Conservation (phyloP, 768 basidiomycete genomes). For the Serendipita sp. region DNA sequence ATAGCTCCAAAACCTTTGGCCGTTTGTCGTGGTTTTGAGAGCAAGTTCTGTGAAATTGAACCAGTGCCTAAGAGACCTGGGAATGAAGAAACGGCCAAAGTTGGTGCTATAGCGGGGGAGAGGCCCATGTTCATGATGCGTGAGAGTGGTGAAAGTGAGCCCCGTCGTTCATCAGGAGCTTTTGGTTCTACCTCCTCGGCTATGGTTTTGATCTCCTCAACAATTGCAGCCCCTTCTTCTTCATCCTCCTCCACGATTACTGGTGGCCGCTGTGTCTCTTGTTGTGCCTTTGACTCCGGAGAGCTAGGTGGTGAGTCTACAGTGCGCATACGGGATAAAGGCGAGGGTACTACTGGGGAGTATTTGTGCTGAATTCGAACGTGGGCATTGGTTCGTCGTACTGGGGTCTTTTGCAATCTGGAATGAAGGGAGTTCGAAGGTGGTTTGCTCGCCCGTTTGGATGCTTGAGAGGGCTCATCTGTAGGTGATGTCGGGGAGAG, state of each 20-base stretch:
- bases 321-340: slow-evolving; percentile 48
- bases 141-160: slow-evolving; percentile 1
- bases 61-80: not conserved
- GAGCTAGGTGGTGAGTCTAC: slow-evolving; percentile 1
- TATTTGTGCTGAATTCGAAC: slow-evolving; percentile 45
- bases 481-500: not conserved
- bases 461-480: not conserved
- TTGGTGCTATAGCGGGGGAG: slow-evolving; percentile 1
- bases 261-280: not conserved
- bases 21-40: not conserved
- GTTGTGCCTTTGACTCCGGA: slow-evolving; percentile 2
- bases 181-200: not conserved
- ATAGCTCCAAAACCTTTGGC: not conserved
- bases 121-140: slow-evolving; percentile 4
- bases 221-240: not conserved
- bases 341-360: slow-evolving; percentile 65
- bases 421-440: not conserved
- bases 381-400: not conserved
- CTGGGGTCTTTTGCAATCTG: not conserved
- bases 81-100: slow-evolving; percentile 2
- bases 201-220: not conserved
- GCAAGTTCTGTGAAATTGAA: not conserved
- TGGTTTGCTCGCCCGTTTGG: not conserved
- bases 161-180: not conserved
- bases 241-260: slow-evolving; percentile 6